These are phyloP conservation scores for Skeletonema marinoi DNA, from an alignment of 108 stramenopile species.

Conservation along the genomic window DNA sequence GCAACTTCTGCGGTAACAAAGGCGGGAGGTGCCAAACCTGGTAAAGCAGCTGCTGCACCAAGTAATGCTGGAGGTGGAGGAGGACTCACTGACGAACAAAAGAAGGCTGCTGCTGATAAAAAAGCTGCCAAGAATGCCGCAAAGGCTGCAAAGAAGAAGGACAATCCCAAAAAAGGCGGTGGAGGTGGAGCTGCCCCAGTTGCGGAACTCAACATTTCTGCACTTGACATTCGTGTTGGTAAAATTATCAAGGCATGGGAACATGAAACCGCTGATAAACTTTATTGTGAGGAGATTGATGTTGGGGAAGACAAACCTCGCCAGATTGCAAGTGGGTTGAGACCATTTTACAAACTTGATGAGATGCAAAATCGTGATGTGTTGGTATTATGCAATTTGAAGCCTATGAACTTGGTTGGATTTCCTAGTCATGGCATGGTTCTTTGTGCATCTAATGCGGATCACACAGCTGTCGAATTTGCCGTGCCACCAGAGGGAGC, in stretches of 20 bases:
- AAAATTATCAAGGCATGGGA: constrained; percentile 93
- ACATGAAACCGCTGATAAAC: constrained; percentile 95
- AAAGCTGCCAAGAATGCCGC: constrained; percentile 29
- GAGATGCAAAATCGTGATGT: constrained; percentile 85
- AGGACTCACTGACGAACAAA: constrained; percentile 52
- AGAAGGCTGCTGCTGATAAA: constrained; percentile 54
- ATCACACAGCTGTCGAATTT: constrained; percentile 79
- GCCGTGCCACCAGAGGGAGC: constrained; percentile 82
- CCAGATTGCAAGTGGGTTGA: constrained; percentile 93
- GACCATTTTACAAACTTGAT: constrained; percentile 86
- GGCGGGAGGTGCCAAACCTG: not conserved
- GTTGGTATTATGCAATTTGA: constrained; percentile 96
- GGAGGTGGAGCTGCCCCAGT: constrained; percentile 6
- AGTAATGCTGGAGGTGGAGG: constrained; percentile 7
- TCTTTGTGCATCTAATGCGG: constrained; percentile 84
- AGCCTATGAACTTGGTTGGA: constrained; percentile 85
- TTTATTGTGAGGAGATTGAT: constrained; percentile 97
- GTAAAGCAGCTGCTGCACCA: constrained; percentile 8
- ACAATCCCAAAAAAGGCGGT: constrained; percentile 31
- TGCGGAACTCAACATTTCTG: constrained; percentile 57
- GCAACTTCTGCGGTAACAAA: not conserved
- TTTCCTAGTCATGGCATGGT: constrained; percentile 94
- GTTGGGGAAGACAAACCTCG: constrained; percentile 87
- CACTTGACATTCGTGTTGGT: constrained; percentile 93
- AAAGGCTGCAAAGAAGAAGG: constrained; percentile 39